Evolutionary conservation across 345 rosid species (phyloP).

Genomic region (Turnera subulata): DNA sequence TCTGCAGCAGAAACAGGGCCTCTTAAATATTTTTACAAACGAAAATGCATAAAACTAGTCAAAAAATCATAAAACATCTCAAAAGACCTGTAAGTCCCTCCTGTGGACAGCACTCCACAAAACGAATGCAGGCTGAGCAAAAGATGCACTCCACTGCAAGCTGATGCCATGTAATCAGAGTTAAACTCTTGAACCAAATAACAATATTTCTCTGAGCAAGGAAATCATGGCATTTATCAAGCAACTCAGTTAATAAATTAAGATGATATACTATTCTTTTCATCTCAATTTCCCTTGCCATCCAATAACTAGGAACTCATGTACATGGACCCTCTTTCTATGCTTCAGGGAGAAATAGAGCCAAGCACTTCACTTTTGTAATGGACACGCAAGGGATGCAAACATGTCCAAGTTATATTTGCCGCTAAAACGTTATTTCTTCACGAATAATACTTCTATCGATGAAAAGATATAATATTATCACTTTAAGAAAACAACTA

Average conservation of each 20-base stretch:
- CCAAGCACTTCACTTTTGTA: too few species aligned
- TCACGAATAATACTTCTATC: too few species aligned
- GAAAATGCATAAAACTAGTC: conserved; percentile 1
- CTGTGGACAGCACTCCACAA: conserved; percentile 96
- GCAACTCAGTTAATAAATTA: background rate
- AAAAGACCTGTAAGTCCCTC: conserved; percentile 94
- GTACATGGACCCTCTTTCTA: too few species aligned
- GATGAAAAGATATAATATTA: too few species aligned
- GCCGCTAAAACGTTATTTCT: too few species aligned
- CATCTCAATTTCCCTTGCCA: background rate
- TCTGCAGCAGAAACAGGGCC: conserved; percentile 49
- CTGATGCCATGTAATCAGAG: conserved; percentile 39
- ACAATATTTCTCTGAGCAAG: background rate
- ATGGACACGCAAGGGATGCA: too few species aligned
- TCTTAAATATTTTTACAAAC: conserved; percentile 9
- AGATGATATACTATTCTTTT: background rate
- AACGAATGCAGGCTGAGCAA: conserved; percentile 98
- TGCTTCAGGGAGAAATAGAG: too few species aligned
- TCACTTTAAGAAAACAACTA: too few species aligned
- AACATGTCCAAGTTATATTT: too few species aligned
- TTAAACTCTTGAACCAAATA: conserved; percentile 15
- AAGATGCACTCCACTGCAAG: conserved; percentile 99
- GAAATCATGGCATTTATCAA: background rate
- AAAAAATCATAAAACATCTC: conserved; percentile 19
- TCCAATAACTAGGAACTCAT: too few species aligned